Percentiles rank a stretch among this genome's conserved stretches.
Conservation (phyloP, 2,329 filamentous ascomycete species). For the Fusarium neocosmosporiellum region DNA sequence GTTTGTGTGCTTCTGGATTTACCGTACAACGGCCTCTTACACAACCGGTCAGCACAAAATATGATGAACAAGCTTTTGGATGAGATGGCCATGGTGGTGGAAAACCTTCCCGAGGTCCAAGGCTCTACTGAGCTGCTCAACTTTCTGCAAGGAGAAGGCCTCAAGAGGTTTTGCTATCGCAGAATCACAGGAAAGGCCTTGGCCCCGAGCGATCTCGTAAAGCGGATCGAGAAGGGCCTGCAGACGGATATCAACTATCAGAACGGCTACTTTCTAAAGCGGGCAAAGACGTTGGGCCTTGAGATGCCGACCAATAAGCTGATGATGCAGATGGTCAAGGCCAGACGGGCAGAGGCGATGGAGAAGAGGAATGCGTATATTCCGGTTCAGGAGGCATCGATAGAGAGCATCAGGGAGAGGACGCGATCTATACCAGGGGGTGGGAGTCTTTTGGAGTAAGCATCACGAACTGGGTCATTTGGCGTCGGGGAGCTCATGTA, state of each 20-base stretch:
- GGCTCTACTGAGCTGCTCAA: conserved; percentile 66
- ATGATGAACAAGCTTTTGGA: conserved; percentile 77
- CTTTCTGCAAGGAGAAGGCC: conserved; percentile 67
- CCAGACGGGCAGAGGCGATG: conserved; percentile 62
- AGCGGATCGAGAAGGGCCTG: conserved; percentile 69
- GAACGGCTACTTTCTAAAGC: conserved; percentile 86
- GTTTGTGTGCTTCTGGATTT: conserved; percentile 83
- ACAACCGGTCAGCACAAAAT: conserved; percentile 72
- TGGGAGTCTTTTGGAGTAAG: not conserved
- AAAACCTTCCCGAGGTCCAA: conserved; percentile 78
- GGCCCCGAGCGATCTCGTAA: conserved; percentile 72
- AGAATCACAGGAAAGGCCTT: conserved; percentile 58
- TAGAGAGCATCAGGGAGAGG: conserved; percentile 33
- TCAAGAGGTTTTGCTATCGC: conserved; percentile 67
- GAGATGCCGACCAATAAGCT: conserved; percentile 77
- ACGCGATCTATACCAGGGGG: not conserved
- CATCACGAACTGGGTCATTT: not conserved
- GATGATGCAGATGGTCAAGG: conserved; percentile 78
- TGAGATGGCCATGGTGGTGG: conserved; percentile 80
- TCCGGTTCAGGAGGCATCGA: conserved; percentile 51
- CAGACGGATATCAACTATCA: conserved; percentile 84
- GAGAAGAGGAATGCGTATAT: conserved; percentile 49
- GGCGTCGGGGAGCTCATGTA: conserved; percentile 14
- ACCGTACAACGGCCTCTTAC: conserved; percentile 76
- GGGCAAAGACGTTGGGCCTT: conserved; percentile 79